Conservation (phyloP, 2,329 filamentous ascomycete species). For the Sporothrix variecibatus region DNA sequence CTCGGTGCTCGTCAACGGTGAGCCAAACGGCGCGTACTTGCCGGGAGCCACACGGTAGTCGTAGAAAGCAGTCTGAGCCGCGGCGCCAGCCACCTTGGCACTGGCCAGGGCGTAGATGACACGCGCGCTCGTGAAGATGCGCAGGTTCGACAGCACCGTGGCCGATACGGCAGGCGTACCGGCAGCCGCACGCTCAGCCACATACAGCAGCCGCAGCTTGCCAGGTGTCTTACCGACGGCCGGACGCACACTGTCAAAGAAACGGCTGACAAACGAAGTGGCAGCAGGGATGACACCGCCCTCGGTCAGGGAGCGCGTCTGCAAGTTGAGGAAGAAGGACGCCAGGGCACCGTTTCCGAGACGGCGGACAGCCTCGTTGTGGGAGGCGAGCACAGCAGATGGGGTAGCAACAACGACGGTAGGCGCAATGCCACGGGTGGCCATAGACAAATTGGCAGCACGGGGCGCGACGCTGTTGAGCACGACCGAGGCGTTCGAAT, state of each 20-base stretch:
- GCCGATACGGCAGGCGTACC: constrained; percentile 66
- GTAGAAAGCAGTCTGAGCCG: constrained; percentile 70
- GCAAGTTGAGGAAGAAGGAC: constrained; percentile 69
- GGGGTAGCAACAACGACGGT: constrained; percentile 81
- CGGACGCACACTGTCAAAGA: constrained; percentile 62
- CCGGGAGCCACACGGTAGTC: constrained; percentile 46
- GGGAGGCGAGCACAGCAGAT: constrained; percentile 68
- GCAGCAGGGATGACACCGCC: constrained; percentile 71
- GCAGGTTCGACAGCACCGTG: constrained; percentile 73
- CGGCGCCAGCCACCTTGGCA: constrained; percentile 80
- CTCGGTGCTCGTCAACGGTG: constrained; percentile 78
- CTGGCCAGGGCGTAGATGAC: constrained; percentile 84
- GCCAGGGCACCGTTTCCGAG: constrained; percentile 54
- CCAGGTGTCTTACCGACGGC: constrained; percentile 63
- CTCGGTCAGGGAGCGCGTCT: constrained; percentile 67
- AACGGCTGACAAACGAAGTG: constrained; percentile 61
- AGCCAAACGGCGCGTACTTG: constrained; percentile 70
- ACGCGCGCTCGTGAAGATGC: constrained; percentile 76
- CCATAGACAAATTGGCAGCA: constrained; percentile 69
- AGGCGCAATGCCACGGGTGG: constrained; percentile 73
- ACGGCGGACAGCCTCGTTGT: constrained; percentile 61
- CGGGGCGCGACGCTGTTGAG: constrained; percentile 84
- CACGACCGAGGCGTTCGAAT: constrained; percentile 79
- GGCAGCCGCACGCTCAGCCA: constrained; percentile 70
- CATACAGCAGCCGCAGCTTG: constrained; percentile 78